phyloP scores from a whole-genome alignment of 176 grass and related monocot species.

The Elymus sibiricus region DNA sequence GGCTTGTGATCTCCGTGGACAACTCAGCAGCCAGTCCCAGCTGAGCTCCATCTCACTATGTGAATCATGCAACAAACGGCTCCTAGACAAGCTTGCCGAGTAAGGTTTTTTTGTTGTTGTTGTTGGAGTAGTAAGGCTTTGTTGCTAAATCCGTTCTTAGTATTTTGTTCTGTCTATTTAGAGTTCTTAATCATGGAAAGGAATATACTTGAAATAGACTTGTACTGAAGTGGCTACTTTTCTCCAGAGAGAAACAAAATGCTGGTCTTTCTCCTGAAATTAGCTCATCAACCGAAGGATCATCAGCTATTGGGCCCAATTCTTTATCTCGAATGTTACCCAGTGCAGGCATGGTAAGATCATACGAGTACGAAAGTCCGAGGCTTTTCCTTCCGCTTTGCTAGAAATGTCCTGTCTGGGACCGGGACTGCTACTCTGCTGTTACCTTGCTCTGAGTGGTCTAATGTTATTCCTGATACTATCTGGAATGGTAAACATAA shows the following conservation, averaged over 20 bases:
- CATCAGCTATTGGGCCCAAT: background rate
- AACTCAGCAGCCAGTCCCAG: conserved; percentile 50
- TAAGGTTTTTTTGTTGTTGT: conserved; percentile 42
- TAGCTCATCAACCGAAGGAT: conserved; percentile 20
- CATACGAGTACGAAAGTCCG: background rate
- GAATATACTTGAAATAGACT: conserved; percentile 13
- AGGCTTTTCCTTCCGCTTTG: background rate
- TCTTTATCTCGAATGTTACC: conserved; percentile 26
- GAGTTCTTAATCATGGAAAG: conserved; percentile 2
- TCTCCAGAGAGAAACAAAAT: conserved; percentile 45
- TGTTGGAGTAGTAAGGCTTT: conserved; percentile 45
- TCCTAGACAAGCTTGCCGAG: conserved; percentile 41
- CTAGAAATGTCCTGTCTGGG: background rate
- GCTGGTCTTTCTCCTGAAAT: conserved; percentile 15
- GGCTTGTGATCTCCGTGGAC: conserved; percentile 74
- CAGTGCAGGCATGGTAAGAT: conserved; percentile 22
- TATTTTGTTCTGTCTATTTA: conserved; percentile 17
- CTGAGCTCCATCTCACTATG: conserved; percentile 58
- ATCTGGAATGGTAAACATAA: conserved; percentile 3
- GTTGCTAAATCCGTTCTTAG: conserved; percentile 10
- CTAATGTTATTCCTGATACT: conserved; percentile 3
- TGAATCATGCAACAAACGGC: conserved; percentile 76
- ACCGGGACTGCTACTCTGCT: background rate
- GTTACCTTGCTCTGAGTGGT: background rate
- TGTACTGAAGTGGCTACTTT: conserved; percentile 13